Base-by-base conservation (phyloP, 805 yeast species). In the Pichia deserticola region DNA sequence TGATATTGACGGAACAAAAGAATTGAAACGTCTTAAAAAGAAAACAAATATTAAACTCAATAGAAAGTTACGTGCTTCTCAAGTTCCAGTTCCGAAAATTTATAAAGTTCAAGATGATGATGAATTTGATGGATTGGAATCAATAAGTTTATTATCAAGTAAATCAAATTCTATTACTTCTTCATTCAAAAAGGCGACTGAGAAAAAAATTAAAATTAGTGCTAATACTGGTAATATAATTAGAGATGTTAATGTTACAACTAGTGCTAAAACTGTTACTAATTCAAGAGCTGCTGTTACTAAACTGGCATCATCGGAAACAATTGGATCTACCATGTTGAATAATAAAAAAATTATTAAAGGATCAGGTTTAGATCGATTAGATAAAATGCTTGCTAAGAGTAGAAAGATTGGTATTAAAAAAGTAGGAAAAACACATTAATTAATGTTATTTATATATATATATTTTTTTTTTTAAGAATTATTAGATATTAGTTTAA, bases 21-120 rank as follows among this genome's bases (percentile, higher is more conserved):
- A 65, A 20, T 63, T 72, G 49, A 72, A 70, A 56, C 68, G 47
- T 8, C 42, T 65, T 3, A 59, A 55, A 36, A 51, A 57, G 38
- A 60, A 52, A 27, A 56, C 62, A 1, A 52, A 37, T 28, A 85
- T 82, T 20, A 78, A 78, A 1, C 64, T 79, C 5, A 77, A 85
- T 8, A 75, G 85, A 54, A 75, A 83, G 42, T 76, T 75, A 48
- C 60, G 78, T 59, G 77, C 82, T 10, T 64, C 63, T 41, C 61
- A 64, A 32, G 63, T 8, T 29, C 39, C 34, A 33, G 45, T 39
- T 15, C 37, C 45, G 9, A 42, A n/a, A 30, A 35, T n/a, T 20
- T 34, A 40, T 20, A 20, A 20, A 20, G 20, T 25, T 27, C 42
- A 5, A 42, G 20, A 33, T 9, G 43, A 40, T 20, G 46, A 44